Conservation (phyloP, 306 rosid genomes). For the Gastrolobium villosum region DNA sequence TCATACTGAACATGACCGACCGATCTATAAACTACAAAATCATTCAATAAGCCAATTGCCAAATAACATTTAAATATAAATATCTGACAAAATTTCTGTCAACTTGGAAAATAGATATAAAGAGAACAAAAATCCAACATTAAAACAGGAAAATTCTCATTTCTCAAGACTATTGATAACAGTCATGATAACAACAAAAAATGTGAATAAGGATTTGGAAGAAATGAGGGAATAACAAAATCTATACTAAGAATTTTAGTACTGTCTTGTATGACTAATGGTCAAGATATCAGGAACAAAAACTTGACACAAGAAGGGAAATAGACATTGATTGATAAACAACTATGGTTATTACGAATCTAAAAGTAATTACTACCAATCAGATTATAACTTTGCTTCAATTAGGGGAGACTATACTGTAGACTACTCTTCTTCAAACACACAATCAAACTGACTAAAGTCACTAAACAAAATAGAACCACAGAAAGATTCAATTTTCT, state of each 20-base stretch:
- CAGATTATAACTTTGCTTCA: not conserved
- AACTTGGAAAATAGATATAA: slow-evolving; percentile 7
- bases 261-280: too few species aligned
- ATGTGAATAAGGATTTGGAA: not conserved
- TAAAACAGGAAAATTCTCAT: not conserved
- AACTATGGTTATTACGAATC: not conserved
- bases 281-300: not conserved
- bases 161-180: slow-evolving; percentile 3
- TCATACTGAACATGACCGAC: too few species aligned
- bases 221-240: not conserved
- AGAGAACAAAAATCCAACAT: not conserved
- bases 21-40: too few species aligned
- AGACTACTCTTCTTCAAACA: slow-evolving; percentile 3
- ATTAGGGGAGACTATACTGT: not conserved
- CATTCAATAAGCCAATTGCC: too few species aligned
- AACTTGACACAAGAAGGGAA: not conserved
- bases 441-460: slow-evolving; percentile 11
- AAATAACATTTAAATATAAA: not conserved
- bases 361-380: not conserved
- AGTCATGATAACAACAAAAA: slow-evolving; percentile 5
- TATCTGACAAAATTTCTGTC: not conserved
- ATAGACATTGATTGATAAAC: not conserved
- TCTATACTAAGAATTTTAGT: not conserved
- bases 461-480: not conserved
- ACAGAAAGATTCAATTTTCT: slow-evolving; percentile 5